A percentile compares a stretch with the other conserved stretches of the same genome.
These are phyloP conservation scores for Pilobolus umbonatus DNA, from an alignment of 192 early-diverging fungal genomes.

Conservation along the genomic window DNA sequence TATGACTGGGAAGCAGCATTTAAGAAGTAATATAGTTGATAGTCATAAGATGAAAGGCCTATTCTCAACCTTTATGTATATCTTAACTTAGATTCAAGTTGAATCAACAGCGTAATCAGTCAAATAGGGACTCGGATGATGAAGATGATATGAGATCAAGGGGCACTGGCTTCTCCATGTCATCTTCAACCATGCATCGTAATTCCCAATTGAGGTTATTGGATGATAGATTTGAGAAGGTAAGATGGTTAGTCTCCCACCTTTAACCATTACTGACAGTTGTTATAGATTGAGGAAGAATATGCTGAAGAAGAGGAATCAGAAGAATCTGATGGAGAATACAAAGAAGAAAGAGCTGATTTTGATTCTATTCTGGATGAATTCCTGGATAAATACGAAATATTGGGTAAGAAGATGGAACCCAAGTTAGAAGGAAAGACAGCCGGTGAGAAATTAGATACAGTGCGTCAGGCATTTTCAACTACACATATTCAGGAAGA, in stretches of 20 bases:
- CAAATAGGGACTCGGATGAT: slow-evolving; percentile 42
- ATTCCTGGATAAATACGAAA: slow-evolving; percentile 74
- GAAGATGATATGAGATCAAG: slow-evolving; percentile 44
- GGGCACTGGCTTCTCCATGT: slow-evolving; percentile 74
- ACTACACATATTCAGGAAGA: slow-evolving; percentile 32
- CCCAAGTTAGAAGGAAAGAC: slow-evolving; percentile 61
- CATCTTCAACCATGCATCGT: slow-evolving; percentile 89
- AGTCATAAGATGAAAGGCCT: background rate
- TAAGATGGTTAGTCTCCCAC: slow-evolving; percentile 17
- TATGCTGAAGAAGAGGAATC: slow-evolving; percentile 55
- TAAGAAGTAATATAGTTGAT: slow-evolving; percentile 33
- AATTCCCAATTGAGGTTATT: slow-evolving; percentile 85
- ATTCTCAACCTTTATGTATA: background rate
- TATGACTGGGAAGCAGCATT: slow-evolving; percentile 51
- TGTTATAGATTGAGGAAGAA: slow-evolving; percentile 50
- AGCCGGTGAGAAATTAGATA: slow-evolving; percentile 53
- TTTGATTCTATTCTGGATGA: slow-evolving; percentile 71
- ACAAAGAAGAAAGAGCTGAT: slow-evolving; percentile 59
- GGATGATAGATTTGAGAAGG: slow-evolving; percentile 91
- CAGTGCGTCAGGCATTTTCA: slow-evolving; percentile 51
- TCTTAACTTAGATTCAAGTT: slow-evolving; percentile 36
- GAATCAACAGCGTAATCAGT: slow-evolving; percentile 27
- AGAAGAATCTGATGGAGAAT: slow-evolving; percentile 42
- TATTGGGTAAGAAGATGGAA: slow-evolving; percentile 65
- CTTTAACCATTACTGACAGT: background rate